Conservation (phyloP, 192 early-diverging fungal genomes). For the Allomyces arbusculus region DNA sequence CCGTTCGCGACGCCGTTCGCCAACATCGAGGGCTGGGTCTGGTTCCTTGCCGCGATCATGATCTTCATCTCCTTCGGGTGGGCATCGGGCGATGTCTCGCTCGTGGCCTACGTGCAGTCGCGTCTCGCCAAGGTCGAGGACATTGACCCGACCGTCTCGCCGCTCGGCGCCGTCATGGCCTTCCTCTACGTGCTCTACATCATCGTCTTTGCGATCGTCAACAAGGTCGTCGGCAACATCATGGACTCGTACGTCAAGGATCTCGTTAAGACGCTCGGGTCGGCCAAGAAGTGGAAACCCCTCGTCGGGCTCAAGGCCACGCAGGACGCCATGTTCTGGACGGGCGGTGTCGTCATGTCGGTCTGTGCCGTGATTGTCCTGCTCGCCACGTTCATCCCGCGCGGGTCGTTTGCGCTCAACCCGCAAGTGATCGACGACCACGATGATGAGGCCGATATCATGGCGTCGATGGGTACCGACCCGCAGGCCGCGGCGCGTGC, state of each 20-base stretch:
- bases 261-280: background rate
- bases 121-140: conserved; percentile 11
- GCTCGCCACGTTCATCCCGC: conserved; percentile 27
- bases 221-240: conserved; percentile 15
- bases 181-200: conserved; percentile 32
- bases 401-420: conserved; percentile 24
- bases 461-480: background rate
- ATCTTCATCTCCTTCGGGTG: conserved; percentile 32
- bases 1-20: conserved; percentile 7
- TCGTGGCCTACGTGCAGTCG: conserved; percentile 26
- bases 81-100: conserved; percentile 35
- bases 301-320: background rate
- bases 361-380: conserved; percentile 21
- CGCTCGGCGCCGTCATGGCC: conserved; percentile 31
- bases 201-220: conserved; percentile 20
- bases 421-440: conserved; percentile 11
- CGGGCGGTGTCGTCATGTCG: conserved; percentile 23
- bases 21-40: conserved; percentile 13
- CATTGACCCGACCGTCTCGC: conserved; percentile 17
- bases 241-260: conserved; percentile 12
- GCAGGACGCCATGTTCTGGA: conserved; percentile 13
- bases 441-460: conserved; percentile 3
- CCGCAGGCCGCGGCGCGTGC: background rate
- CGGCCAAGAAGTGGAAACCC: background rate
- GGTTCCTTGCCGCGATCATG: conserved; percentile 23